These are phyloP conservation scores for Onygenales sp. DNA, from an alignment of 2,329 filamentous ascomycete genomes.

Conservation along the genomic window DNA sequence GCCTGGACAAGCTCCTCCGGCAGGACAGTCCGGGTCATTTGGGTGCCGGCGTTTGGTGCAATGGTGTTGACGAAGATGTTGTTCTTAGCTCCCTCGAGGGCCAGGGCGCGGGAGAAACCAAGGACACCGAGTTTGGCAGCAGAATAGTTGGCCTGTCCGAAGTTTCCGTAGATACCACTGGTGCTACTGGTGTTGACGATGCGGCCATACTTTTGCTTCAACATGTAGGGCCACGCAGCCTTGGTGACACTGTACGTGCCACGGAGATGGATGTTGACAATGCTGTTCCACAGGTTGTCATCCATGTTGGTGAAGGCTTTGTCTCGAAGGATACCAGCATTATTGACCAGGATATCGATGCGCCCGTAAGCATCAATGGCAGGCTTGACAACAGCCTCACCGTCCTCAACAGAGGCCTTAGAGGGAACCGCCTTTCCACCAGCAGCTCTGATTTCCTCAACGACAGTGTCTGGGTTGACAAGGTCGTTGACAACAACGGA, in stretches of 20 bases:
- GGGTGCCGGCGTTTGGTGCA: slow-evolving; percentile 90
- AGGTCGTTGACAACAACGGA: slow-evolving; percentile 92
- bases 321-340: slow-evolving; percentile 93
- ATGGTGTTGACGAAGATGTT: slow-evolving; percentile 99
- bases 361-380: slow-evolving; percentile 91
- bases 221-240: slow-evolving; percentile 93
- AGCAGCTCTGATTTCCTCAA: slow-evolving; percentile 80
- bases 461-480: slow-evolving; percentile 80
- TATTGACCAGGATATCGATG: slow-evolving; percentile 94
- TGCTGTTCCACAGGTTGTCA: slow-evolving; percentile 83
- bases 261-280: slow-evolving; percentile 83
- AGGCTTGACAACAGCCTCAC: slow-evolving; percentile 80
- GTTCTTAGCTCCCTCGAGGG: slow-evolving; percentile 89
- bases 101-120: slow-evolving; percentile 86
- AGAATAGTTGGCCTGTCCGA: slow-evolving; percentile 96
- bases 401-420: slow-evolving; percentile 89
- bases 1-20: slow-evolving; percentile 97
- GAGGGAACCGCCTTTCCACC: slow-evolving; percentile 87
- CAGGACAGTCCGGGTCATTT: slow-evolving; percentile 88
- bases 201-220: slow-evolving; percentile 98
- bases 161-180: slow-evolving; percentile 97
- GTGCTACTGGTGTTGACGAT: slow-evolving; percentile 96
- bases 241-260: slow-evolving; percentile 96
- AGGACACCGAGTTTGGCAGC: slow-evolving; percentile 88
- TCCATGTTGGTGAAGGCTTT: slow-evolving; percentile 98